Conservation (phyloP, 768 basidiomycete genomes). For the Mycena olivaceomarginata region DNA sequence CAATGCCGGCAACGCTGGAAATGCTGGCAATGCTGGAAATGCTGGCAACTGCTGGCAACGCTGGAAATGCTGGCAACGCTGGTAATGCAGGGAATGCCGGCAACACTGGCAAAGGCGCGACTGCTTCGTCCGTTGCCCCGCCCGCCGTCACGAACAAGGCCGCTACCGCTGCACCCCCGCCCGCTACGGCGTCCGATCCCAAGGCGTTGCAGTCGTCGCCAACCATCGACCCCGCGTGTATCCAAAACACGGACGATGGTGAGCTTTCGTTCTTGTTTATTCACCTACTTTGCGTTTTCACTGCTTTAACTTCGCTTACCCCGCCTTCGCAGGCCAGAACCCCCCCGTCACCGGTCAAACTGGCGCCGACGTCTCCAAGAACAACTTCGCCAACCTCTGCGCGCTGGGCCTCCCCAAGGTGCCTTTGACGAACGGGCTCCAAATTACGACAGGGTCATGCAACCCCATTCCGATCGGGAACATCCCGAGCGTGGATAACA, state of each 20-base stretch:
- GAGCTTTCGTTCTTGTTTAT: too few species aligned
- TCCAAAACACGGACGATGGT: conserved; percentile 2
- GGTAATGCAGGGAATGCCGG: background rate
- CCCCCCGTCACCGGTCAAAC: conserved; percentile 58
- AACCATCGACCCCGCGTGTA: background rate
- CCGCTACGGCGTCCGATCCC: too few species aligned
- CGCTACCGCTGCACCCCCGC: too few species aligned
- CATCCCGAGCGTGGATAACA: conserved; percentile 67
- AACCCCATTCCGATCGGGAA: conserved; percentile 75
- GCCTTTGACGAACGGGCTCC: conserved; percentile 73
- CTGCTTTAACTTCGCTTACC: too few species aligned
- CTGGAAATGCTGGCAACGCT: background rate
- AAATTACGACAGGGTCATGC: conserved; percentile 49
- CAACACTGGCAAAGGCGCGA: too few species aligned
- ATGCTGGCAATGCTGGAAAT: background rate
- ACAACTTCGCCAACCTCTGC: conserved; percentile 63
- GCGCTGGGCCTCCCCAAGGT: conserved; percentile 59
- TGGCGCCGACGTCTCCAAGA: background rate
- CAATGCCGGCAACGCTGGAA: background rate
- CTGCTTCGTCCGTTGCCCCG: too few species aligned
- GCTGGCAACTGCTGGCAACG: too few species aligned
- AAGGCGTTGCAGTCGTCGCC: background rate
- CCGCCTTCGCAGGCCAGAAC: background rate
- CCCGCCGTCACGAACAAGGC: too few species aligned
- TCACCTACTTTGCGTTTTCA: too few species aligned